Percentiles rank a stretch among this genome's conserved stretches.
Conservation (phyloP, 2,329 filamentous ascomycete species). For the Colletotrichum endophyticum region DNA sequence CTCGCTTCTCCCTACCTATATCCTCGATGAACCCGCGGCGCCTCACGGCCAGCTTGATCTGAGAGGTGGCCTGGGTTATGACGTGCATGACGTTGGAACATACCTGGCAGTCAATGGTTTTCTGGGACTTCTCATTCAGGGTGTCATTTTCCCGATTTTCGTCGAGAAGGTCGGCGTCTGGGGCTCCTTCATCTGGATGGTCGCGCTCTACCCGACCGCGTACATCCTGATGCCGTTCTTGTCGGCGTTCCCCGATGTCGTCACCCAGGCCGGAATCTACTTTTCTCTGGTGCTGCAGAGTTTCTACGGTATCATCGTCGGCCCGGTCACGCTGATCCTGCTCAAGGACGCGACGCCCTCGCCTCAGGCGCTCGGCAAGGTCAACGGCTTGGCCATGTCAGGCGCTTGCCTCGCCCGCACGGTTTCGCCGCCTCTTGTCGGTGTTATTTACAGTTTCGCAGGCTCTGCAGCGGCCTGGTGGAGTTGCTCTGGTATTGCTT, state of each 20-base stretch:
- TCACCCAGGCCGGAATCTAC: slow-evolving; percentile 68
- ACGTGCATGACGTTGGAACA: slow-evolving; percentile 67
- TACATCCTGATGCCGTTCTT: slow-evolving; percentile 75
- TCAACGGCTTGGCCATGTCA: slow-evolving; percentile 75
- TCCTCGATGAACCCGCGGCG: slow-evolving; percentile 39
- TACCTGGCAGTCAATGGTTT: slow-evolving; percentile 74
- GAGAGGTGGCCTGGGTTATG: slow-evolving; percentile 69
- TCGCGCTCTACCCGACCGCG: slow-evolving; percentile 68
- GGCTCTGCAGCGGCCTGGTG: slow-evolving; percentile 48
- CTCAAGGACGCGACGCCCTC: slow-evolving; percentile 75
- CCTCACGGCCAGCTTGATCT: slow-evolving; percentile 40
- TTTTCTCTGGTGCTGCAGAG: slow-evolving; percentile 69
- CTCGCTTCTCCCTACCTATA: slow-evolving; percentile 46
- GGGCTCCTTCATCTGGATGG: slow-evolving; percentile 69
- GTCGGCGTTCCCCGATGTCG: slow-evolving; percentile 56
- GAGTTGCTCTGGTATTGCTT: slow-evolving; percentile 31
- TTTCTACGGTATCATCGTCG: slow-evolving; percentile 70
- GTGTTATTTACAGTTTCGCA: slow-evolving; percentile 69
- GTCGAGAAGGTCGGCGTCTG: slow-evolving; percentile 70
- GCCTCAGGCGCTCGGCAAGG: slow-evolving; percentile 66
- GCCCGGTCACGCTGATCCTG: slow-evolving; percentile 72
- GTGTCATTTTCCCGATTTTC: slow-evolving; percentile 69
- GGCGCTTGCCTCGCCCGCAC: slow-evolving; percentile 76
- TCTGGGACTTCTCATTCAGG: slow-evolving; percentile 76
- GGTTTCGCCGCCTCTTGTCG: slow-evolving; percentile 70